Base-by-base conservation (phyloP, 169 alveolate genomes). In the Eimeria falciformis region DNA sequence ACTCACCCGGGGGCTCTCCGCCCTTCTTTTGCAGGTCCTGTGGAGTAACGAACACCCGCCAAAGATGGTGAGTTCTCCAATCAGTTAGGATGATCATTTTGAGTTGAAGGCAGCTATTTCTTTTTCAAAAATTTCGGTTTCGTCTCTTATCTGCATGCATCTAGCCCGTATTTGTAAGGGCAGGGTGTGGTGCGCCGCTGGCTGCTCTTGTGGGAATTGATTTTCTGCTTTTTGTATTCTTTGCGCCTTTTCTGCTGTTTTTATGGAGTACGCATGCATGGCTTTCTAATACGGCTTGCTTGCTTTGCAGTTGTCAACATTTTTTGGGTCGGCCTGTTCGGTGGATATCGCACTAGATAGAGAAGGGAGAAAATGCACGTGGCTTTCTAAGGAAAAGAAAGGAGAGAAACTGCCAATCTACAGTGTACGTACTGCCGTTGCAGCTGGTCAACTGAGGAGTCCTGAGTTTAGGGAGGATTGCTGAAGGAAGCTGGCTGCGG, bases 391-490 rank as follows among this genome's bases (percentile, higher is more conserved):
- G 40, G 93, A 88, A 18, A 73, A 58, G 53, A 73, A 77, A 45
- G 93, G 93, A 18, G 93, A 88, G 62, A 73, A 58, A 45, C 73
- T 71, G 45, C 93, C 93, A 7, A 88, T 88, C 17, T 88, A 56
- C 53, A 66, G 58, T 37, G 93, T 88, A 50, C 23, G 47, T 27
- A 12, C 58, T 43, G 4, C 25, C 37, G 17, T 27, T 50, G 53
- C 43, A 40, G 12, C 21, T 4, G 53, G 25, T 7, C 47, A 29
- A 29, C 78, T 68, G 37, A 56, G 18, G n/a, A 56, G n/a, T 21
- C 68, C 11, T 33, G 46, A 14, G 25, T 33, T 33, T 68, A 21
- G 11, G 46, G n/a, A 14, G 53, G 79, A 14, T 14, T 21, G 11
- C 40, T 12, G 18, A 68, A 37, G 0, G 53, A 21, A 12, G 79